Evolutionary conservation across 2,329 filamentous ascomycete species (phyloP).

Genomic region (Falciphora oryzae): DNA sequence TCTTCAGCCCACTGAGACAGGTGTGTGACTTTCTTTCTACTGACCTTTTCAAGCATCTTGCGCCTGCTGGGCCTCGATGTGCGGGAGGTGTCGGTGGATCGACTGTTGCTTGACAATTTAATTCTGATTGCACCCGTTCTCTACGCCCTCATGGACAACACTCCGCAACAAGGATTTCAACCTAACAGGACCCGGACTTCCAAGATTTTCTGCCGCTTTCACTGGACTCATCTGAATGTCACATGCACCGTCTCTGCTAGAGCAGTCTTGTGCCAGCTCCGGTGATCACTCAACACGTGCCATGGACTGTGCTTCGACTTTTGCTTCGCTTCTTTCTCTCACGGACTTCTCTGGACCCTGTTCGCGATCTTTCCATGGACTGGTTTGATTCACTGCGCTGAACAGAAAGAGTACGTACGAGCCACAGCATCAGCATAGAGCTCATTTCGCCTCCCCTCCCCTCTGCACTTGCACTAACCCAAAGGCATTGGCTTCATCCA

Average conservation of each 20-base stretch:
- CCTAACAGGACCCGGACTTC: not conserved
- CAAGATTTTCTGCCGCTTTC: not conserved
- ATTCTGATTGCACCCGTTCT: not conserved
- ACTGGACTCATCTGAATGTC: not conserved
- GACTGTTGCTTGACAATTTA: not conserved
- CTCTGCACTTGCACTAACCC: not conserved
- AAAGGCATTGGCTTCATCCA: not conserved
- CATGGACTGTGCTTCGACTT: not conserved
- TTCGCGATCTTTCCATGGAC: not conserved
- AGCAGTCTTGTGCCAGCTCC: not conserved
- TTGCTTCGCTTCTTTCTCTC: not conserved
- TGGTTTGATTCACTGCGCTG: not conserved
- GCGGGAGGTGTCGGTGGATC: not conserved
- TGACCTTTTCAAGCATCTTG: not conserved
- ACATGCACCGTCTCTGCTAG: not conserved
- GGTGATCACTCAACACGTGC: not conserved
- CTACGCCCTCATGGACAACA: not conserved
- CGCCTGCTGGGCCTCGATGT: not conserved
- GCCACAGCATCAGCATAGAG: not conserved
- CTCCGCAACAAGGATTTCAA: not conserved
- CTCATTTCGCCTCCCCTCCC: not conserved
- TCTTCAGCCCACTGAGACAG: not conserved
- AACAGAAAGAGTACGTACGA: slow-evolving; percentile 1
- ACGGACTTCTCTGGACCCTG: not conserved
- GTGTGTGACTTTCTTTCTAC: not conserved